Base-by-base conservation (phyloP, 1,284 basidiomycete genomes). In the Rugosomyces carneus region DNA sequence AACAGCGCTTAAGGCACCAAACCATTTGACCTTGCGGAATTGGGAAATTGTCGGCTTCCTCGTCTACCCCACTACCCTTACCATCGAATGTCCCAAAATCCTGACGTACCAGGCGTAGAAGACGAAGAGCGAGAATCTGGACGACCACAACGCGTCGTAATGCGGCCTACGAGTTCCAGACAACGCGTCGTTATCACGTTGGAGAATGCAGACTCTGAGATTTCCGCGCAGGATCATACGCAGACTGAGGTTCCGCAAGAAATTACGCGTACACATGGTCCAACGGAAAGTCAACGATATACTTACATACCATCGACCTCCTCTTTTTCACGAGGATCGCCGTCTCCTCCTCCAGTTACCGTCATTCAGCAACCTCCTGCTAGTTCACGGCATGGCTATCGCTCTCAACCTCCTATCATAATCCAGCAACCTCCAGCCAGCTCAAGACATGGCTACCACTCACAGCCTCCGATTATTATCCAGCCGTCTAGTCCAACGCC, bases 251-350 rank as follows among this genome's bases (percentile, higher is more conserved):
- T 4, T 11, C 29, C 8, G 8, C 29, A 31, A n/a, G 29, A 31
- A n/a, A 31, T 8, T 31, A 31, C 29, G 6, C 8, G 29, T 31
- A n/a, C 5, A 3, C 11, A 31, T 31, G 29, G 13, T 3, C 11
- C 6, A 10, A 31, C 5, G 3, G 29, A 8, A 13, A 3, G 39
- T 38, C 41, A 47, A 15, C 41, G 19, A 11, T 44, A 41, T 31
- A 41, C 29, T 2, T 48, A 50, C 36, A 50, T 50, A 19, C 49
- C 49, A 8, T 47, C 49, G 20, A 50, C 49, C 9, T 48, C 45
- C 8, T 44, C 39, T 18, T 35, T 44, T n/a, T 48, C 49, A 19
- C 24, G 35, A 15, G 16, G 18, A n/a, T 18, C 15, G 5, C n/a
- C 24, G 31, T 10, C 23, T 24, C n/a, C n/a, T n/a, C n/a, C n/a